These are phyloP conservation scores for Allomyces arbusculus DNA, from an alignment of 192 early-diverging fungal species.

Conservation along the genomic window DNA sequence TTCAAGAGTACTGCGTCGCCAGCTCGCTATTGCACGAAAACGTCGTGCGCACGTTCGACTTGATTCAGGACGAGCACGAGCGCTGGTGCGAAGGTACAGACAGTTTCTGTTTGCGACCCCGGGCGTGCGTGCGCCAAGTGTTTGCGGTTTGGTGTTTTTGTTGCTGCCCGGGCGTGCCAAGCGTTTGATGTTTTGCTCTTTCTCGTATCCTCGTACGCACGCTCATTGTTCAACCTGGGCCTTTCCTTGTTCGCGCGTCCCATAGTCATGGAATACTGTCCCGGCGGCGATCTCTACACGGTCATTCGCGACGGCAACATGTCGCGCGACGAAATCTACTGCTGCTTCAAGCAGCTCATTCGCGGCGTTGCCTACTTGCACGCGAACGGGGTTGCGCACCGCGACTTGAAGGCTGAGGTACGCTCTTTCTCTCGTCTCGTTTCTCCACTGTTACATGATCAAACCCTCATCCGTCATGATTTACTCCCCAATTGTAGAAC, in stretches of 20 bases:
- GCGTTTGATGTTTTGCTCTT: neutral
- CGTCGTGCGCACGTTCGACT: slow-evolving; percentile 77
- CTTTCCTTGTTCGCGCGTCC: slow-evolving; percentile 1
- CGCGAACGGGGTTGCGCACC: slow-evolving; percentile 85
- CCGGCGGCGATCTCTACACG: slow-evolving; percentile 77
- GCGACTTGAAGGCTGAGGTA: slow-evolving; percentile 67
- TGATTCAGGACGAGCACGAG: slow-evolving; percentile 77
- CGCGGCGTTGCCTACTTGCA: slow-evolving; percentile 79
- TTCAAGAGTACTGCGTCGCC: slow-evolving; percentile 84
- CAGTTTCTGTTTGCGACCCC: neutral
- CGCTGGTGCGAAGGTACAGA: slow-evolving; percentile 35
- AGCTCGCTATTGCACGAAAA: slow-evolving; percentile 77
- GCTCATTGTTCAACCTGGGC: too few species aligned
- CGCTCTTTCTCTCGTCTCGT: neutral
- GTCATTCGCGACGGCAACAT: slow-evolving; percentile 54
- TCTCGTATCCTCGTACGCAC: slow-evolving; percentile 2
- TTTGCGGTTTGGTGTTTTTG: slow-evolving; percentile 1
- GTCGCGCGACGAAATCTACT: slow-evolving; percentile 59
- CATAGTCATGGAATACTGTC: slow-evolving; percentile 66
- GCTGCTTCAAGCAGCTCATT: slow-evolving; percentile 84
- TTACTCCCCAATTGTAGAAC: slow-evolving; percentile 34
- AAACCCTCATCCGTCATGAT: slow-evolving; percentile 42
- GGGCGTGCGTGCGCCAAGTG: slow-evolving; percentile 47
- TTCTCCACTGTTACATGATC: slow-evolving; percentile 10
- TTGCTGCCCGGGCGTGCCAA: neutral